Percentiles rank a stretch among this genome's conserved stretches.
These are phyloP conservation scores for Fennellomyces sp. DNA, from an alignment of 371 early-diverging fungal genomes.

Conservation along the genomic window DNA sequence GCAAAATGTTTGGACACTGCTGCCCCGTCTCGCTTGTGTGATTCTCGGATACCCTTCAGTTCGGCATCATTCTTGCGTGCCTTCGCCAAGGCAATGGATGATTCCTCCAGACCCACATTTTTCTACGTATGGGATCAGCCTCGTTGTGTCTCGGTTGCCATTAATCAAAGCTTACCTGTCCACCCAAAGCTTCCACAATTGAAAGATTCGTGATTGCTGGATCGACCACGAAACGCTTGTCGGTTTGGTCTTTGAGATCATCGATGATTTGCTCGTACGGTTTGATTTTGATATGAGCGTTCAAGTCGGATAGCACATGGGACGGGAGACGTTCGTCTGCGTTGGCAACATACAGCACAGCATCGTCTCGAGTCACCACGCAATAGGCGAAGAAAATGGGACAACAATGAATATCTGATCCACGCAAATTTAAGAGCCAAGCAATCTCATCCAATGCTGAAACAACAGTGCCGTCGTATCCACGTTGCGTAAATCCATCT, in stretches of 20 bases:
- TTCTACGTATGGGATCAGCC: slow-evolving; percentile 47
- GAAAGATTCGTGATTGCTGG: slow-evolving; percentile 10
- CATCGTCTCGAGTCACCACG: slow-evolving; percentile 68
- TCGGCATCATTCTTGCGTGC: slow-evolving; percentile 95
- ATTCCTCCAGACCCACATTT: slow-evolving; percentile 55
- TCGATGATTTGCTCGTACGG: slow-evolving; percentile 84
- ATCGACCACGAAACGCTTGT: slow-evolving; percentile 3
- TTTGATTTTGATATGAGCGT: slow-evolving; percentile 58
- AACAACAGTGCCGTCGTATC: slow-evolving; percentile 70
- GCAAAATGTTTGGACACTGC: slow-evolving; percentile 93
- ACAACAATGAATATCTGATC: slow-evolving; percentile 95
- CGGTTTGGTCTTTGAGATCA: slow-evolving; percentile 54
- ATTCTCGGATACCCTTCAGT: slow-evolving; percentile 91
- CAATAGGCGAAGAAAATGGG: slow-evolving; percentile 97
- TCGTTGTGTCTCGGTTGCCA: too few species aligned
- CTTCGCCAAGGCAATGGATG: slow-evolving; percentile 82
- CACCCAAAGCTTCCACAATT: slow-evolving; percentile 12
- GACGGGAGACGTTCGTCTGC: slow-evolving; percentile 61
- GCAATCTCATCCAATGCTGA: slow-evolving; percentile 91
- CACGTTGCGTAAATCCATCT: slow-evolving; percentile 55
- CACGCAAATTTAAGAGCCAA: slow-evolving; percentile 97
- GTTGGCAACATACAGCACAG: slow-evolving; percentile 73
- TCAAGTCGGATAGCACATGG: slow-evolving; percentile 58
- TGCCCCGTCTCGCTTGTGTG: slow-evolving; percentile 94
- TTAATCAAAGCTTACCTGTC: slow-evolving; percentile 46